These are phyloP conservation scores for Penicillium parvum DNA, from an alignment of 495 filamentous ascomycete species.

Conservation along the genomic window DNA sequence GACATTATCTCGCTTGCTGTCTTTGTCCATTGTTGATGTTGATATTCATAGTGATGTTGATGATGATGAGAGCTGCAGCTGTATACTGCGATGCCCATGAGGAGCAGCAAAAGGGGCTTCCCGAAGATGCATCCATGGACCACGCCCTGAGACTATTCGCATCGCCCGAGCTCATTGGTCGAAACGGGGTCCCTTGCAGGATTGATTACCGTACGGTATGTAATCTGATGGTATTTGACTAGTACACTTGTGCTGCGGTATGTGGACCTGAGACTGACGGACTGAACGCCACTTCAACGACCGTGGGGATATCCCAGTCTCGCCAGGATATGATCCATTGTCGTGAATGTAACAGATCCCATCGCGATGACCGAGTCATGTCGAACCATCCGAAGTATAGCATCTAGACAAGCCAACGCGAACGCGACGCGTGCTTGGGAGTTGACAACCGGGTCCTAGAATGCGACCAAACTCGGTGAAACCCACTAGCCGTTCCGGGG, in stretches of 20 bases:
- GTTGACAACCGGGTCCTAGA: background rate
- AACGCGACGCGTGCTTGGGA: background rate
- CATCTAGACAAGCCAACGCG: too few species aligned
- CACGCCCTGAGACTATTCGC: background rate
- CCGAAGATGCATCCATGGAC: slow-evolving; percentile 20
- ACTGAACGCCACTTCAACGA: slow-evolving; percentile 21
- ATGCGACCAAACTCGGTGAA: background rate
- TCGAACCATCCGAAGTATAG: background rate
- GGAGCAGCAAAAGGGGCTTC: slow-evolving; percentile 10
- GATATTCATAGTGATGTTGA: background rate
- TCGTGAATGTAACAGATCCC: slow-evolving; percentile 2
- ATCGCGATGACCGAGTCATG: background rate
- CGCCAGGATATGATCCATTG: slow-evolving; percentile 1
- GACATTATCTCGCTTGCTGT: background rate
- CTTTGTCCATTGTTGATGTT: background rate
- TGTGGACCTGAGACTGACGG: slow-evolving; percentile 25
- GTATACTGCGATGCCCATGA: slow-evolving; percentile 8
- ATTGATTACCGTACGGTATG: background rate
- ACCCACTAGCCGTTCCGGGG: slow-evolving; percentile 7
- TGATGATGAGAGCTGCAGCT: too few species aligned
- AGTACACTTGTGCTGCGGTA: slow-evolving; percentile 3
- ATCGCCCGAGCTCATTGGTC: too few species aligned
- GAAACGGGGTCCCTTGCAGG: background rate
- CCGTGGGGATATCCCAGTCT: slow-evolving; percentile 11
- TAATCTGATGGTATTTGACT: background rate